Evolutionary conservation across 2,329 filamentous ascomycete genomes (phyloP), one percentile per base, ranked within the genome.

Genomic region (Bimuria novae-zelandiae): DNA sequence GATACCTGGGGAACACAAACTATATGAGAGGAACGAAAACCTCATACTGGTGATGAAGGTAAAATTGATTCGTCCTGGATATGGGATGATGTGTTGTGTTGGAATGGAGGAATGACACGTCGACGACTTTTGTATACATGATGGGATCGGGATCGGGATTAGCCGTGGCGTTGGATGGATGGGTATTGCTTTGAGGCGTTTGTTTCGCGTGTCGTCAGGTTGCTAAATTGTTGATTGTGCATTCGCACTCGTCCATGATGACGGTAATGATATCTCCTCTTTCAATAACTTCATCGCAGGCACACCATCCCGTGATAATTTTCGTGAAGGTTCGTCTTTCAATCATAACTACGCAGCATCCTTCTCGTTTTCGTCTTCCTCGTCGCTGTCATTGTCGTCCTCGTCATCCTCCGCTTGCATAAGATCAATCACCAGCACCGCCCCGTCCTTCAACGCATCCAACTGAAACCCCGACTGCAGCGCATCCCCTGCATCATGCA

Each of bases 381-480:
- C 43, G 7, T 46, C 43, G 21, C 21, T 36, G 16, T 46, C 42
- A 4, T 10, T 27, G 6, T 32, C 40, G 1, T 43, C 41, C 30
- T 46, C 43, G 1, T 45, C 42, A 3, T 33, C 30, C 14, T 45
- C 43, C 43, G 30, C 21, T 3, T 25, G 30, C 44, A 47, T 47
- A 5, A 47, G 23, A 39, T 47, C 44, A 27, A 47, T 37, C 3
- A 47, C 33, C 33, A 47, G 19, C 44, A 47, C 44, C 16, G 32
- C 21, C 1, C 33, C 44, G 2, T 30, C 23, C 8, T 39, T 37
- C 44, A 47, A 19, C 10, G 16, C 22, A 29, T 47, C 44, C 7
- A 47, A n/a, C 16, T 47, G 44, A 16, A 39, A 47, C 16, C 44
- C 44, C 23, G 32, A 22, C 21, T 47, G 29, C 33, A 36, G n/a